These are phyloP conservation scores for Suillus tomentosus DNA, from an alignment of 768 basidiomycete species.

Conservation along the genomic window DNA sequence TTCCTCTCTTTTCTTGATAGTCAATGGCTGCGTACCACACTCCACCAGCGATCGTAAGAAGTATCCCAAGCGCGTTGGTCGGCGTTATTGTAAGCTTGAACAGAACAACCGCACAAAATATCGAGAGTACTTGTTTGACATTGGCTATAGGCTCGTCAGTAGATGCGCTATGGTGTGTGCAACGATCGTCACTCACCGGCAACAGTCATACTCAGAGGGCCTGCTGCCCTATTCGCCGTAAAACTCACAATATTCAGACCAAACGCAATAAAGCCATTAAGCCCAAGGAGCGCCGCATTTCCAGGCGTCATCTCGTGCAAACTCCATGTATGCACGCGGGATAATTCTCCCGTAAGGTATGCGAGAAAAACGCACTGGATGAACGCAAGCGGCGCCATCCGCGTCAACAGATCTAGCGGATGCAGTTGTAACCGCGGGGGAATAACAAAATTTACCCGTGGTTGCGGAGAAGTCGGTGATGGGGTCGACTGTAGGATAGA, in stretches of 20 bases:
- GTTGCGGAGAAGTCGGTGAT: conserved; percentile 20
- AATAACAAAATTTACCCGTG: conserved; percentile 25
- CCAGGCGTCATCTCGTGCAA: conserved; percentile 39
- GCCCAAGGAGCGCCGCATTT: conserved; percentile 54
- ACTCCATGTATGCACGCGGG: conserved; percentile 52
- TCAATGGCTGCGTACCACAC: conserved; percentile 78
- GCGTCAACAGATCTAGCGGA: conserved; percentile 84
- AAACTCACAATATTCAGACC: conserved; percentile 93
- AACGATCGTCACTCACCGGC: conserved; percentile 56
- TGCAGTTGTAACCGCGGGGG: conserved; percentile 50
- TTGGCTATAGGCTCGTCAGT: conserved; percentile 54
- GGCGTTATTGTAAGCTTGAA: conserved; percentile 83
- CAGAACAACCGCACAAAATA: conserved; percentile 78
- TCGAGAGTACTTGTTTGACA: conserved; percentile 92
- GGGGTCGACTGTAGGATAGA: conserved; percentile 68
- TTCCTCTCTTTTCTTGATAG: conserved; percentile 46
- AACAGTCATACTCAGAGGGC: conserved; percentile 89
- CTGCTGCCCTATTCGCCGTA: conserved; percentile 91
- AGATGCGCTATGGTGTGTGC: not conserved
- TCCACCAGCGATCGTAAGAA: conserved; percentile 83
- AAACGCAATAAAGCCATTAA: conserved; percentile 90
- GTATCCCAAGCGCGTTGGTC: conserved; percentile 81
- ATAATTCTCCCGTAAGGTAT: conserved; percentile 78
- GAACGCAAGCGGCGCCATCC: conserved; percentile 92
- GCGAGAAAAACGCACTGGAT: conserved; percentile 83